Conservation (phyloP, 2,329 filamentous ascomycete genomes). For the Phaeosphaeria sp. region DNA sequence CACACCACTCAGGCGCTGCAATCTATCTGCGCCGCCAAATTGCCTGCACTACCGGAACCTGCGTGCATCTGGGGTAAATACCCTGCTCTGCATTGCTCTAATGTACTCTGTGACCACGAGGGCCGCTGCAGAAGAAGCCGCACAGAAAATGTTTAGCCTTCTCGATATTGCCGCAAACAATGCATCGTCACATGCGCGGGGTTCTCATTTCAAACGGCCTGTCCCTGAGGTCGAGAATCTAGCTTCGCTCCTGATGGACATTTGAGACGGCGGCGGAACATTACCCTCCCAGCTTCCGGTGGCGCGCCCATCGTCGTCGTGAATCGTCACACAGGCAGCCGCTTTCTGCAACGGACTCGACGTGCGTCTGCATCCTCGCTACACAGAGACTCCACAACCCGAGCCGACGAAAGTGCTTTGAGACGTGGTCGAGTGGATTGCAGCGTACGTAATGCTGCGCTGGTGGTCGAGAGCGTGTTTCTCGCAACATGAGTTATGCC, state of each 20-base stretch:
- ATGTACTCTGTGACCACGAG: constrained; percentile 35
- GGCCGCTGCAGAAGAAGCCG: constrained; percentile 18
- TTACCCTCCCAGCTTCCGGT: constrained; percentile 8
- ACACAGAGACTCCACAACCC: constrained; percentile 6
- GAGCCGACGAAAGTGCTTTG: constrained; percentile 2
- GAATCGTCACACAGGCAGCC: constrained; percentile 1
- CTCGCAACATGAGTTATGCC: constrained; percentile 21
- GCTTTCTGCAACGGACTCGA: constrained; percentile 13
- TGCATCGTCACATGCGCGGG: constrained; percentile 27
- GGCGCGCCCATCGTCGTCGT: constrained; percentile 1
- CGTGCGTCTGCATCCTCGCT: constrained; percentile 15
- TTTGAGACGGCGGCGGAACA: constrained; percentile 15
- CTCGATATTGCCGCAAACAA: constrained; percentile 21
- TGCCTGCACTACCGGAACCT: constrained; percentile 39
- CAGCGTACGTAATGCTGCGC: constrained; percentile 20
- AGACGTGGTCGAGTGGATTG: constrained; percentile 6
- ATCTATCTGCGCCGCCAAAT: constrained; percentile 33
- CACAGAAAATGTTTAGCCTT: constrained; percentile 20
- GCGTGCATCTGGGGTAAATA: constrained; percentile 40
- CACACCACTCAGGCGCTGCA: constrained; percentile 21
- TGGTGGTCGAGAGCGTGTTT: constrained; percentile 27
- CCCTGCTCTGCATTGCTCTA: constrained; percentile 17
- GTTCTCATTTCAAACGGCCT: constrained; percentile 20
- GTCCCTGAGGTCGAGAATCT: constrained; percentile 18
- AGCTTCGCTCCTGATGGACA: constrained; percentile 16